Base-by-base conservation (phyloP, 352 stramenopile species). In the Aphanomyces euteiches region DNA sequence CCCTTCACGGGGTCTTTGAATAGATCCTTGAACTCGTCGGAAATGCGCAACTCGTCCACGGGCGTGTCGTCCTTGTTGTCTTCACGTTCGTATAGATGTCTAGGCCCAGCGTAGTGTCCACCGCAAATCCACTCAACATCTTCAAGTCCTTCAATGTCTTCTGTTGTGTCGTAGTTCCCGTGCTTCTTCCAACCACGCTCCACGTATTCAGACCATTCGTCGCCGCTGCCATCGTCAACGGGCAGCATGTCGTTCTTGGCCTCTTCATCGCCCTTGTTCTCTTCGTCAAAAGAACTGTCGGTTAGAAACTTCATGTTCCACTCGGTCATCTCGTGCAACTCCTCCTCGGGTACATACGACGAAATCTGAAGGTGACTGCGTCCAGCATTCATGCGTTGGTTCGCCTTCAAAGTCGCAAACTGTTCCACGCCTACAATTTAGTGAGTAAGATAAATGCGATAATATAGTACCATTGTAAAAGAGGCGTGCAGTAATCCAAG, bases 1-100 rank as follows among this genome's bases (percentile, higher is more conserved):
- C 13, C 50, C n/a, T 58, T 58, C n/a, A 58, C 50, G 8, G 50
- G 50, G 50, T 58, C 50, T 19, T 58, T 58, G 50, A 58, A 58
- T 58, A 58, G 8, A 2, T 58, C 8, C 50, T 58, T 58, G 50
- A 58, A 58, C n/a, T 58, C 50, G 8, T 58, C 50, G 8, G n/a
- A 21, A 19, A 58, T 19, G n/a, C 50, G 50, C 50, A 58, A 58
- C 50, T 58, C 50, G 50, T 58, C 50, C 8, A 21, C 50, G 50
- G 50, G 50, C 1, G 8, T 28, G 28, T 28, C 28, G 2, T 28
- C 28, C 28, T 28, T 19, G n/a, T 19, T 19, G 50, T 58, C 50
- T 10, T 19, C 50, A 19, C 3, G 50, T 19, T 58, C 50, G 50
- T 21, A 58, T 8, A 58, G 50, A 19, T 58, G 8, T 21, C 1